A percentile compares a stretch with the other conserved stretches of the same genome.
Conservation (phyloP, 495 filamentous ascomycete genomes). For the Lentithecium fluviatile region DNA sequence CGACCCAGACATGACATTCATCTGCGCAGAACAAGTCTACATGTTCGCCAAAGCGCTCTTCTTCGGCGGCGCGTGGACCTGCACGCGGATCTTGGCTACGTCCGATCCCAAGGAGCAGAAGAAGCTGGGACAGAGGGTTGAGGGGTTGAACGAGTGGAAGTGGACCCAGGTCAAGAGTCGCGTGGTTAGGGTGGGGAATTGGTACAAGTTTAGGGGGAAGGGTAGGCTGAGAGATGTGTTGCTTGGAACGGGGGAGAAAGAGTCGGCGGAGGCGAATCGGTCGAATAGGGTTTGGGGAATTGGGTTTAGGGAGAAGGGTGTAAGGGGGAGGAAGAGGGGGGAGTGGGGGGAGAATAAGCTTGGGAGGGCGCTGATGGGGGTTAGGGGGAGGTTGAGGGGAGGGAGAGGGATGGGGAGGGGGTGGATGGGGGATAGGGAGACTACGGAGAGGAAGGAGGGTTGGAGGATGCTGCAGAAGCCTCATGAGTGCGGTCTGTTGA, state of each 20-base stretch:
- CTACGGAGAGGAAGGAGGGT: too few species aligned
- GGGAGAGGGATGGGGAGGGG: conserved; percentile 8
- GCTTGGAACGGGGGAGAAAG: conserved; percentile 56
- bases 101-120: conserved; percentile 46
- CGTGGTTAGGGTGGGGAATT: conserved; percentile 61
- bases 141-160: conserved; percentile 49
- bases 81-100: conserved; percentile 37
- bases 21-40: conserved; percentile 30
- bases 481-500: too few species aligned
- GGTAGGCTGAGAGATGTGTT: conserved; percentile 48
- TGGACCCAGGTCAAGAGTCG: conserved; percentile 44
- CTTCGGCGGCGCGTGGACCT: conserved; percentile 38
- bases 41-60: conserved; percentile 40
- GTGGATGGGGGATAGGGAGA: background rate
- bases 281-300: conserved; percentile 66
- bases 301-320: conserved; percentile 54
- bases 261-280: conserved; percentile 58
- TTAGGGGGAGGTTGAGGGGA: conserved; percentile 46
- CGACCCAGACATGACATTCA: background rate
- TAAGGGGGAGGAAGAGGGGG: conserved; percentile 47
- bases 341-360: conserved; percentile 67
- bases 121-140: conserved; percentile 55
- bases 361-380: conserved; percentile 57
- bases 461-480: too few species aligned
- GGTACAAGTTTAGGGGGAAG: conserved; percentile 55